Base-by-base conservation (phyloP, 306 rosid species). In the Medicago arabica region DNA sequence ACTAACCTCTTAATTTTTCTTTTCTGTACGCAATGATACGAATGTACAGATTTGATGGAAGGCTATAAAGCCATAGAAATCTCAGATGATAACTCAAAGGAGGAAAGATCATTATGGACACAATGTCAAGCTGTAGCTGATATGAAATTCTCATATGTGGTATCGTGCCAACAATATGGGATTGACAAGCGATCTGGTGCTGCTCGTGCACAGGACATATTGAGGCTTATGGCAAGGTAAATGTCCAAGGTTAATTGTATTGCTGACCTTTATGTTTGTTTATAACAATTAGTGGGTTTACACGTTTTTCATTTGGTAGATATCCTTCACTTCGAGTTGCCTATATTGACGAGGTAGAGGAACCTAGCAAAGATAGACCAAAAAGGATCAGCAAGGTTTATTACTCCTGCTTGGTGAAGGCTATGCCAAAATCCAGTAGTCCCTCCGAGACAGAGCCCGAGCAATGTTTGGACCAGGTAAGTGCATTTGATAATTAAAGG, bases 301-400 rank as follows among this genome's bases (percentile, higher is more conserved):
- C 50, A 23, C 83, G 17, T 73, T 74, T 69, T 69, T 64, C 49
- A 10, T 75, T 67, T 79, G 78, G 85, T 84, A 95, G 98, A 68
- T 89, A 95, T 75, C 98, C 98, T 72, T 95, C 98, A 23, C 88
- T 95, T 76, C 93, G 97, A 64, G 98, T 95, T 68, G 98, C 98
- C 53, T 95, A 90, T 72, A 92, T 92, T 61, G 98, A 95, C 79
- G 98, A 92, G 83, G 92, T 92, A 43, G 98, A 95, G 84, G 96
- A 89, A 82, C 88, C 98, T 72, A 90, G 88, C 88, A 85, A 87
- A 83, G 98, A 92, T 59, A 85, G 89, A 76, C 78, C 96, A 47
- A 92, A 87, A 70, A 90, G 82, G 76, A 89, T 84, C 71, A 91
- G 88, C 85, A 95, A 95, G 79, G 91, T 83, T 67, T 95, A 86